Evolutionary conservation across 2,329 filamentous ascomycete species (phyloP).

Genomic region (Aspergillus ustus): DNA sequence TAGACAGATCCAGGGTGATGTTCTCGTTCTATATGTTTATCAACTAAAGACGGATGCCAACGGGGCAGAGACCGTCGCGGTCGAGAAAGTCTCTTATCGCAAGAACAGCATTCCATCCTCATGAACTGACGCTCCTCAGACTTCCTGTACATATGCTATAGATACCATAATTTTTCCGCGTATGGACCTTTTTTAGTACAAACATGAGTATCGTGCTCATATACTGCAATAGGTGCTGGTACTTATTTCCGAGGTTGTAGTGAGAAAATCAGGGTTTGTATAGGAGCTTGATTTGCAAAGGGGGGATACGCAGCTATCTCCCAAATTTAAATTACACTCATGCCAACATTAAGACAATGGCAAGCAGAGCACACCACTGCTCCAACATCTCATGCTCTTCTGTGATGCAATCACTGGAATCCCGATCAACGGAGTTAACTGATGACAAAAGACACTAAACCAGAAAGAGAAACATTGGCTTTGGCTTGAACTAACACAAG

Average conservation of each 20-base stretch:
- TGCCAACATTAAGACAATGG: too few species aligned
- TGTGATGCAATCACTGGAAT: slow-evolving; percentile 1
- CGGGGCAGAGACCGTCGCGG: slow-evolving; percentile 77
- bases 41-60: slow-evolving; percentile 77
- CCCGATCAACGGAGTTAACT: slow-evolving; percentile 2
- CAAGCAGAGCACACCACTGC: too few species aligned
- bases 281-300: not conserved
- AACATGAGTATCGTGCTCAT: not conserved
- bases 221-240: not conserved
- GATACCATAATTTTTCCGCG: slow-evolving; percentile 20
- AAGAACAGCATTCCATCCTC: slow-evolving; percentile 69
- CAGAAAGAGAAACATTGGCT: slow-evolving; percentile 34
- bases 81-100: slow-evolving; percentile 85
- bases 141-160: slow-evolving; percentile 39
- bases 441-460: slow-evolving; percentile 33
- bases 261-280: not conserved
- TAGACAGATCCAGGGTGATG: slow-evolving; percentile 86
- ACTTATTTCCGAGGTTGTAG: not conserved
- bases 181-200: not conserved
- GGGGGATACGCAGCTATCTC: not conserved
- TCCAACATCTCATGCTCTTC: not conserved
- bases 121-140: slow-evolving; percentile 40
- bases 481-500: slow-evolving; percentile 29
- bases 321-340: not conserved
- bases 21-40: slow-evolving; percentile 93